Evolutionary conservation across 345 rosid species (phyloP).

Genomic region (Sonneratia caseolaris): DNA sequence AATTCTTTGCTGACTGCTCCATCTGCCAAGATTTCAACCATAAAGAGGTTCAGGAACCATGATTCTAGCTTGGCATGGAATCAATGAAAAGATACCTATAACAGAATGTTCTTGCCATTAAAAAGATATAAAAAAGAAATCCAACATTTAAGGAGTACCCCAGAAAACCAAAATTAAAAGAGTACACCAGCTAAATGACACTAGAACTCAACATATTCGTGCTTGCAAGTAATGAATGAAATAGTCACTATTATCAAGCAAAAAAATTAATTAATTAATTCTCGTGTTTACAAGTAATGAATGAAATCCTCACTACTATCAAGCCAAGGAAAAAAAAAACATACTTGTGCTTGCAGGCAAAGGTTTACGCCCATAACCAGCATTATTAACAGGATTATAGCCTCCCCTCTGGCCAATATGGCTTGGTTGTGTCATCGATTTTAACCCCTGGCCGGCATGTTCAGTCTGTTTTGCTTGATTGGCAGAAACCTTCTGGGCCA

Average conservation of each 20-base stretch:
- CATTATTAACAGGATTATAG: conserved; percentile 30
- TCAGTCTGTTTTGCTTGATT: conserved; percentile 35
- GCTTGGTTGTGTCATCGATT: conserved; percentile 17
- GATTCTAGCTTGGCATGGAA: neutral
- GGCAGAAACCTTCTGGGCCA: conserved; percentile 22
- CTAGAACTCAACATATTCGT: conserved; percentile 4
- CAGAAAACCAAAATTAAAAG: neutral
- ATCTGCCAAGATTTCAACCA: conserved; percentile 10
- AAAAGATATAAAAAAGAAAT: neutral
- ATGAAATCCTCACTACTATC: too few species aligned
- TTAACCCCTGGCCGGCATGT: conserved; percentile 9
- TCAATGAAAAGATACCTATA: too few species aligned
- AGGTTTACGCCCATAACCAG: conserved; percentile 10
- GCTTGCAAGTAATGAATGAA: conserved; percentile 3
- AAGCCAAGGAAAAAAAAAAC: too few species aligned
- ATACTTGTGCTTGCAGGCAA: conserved; percentile 9
- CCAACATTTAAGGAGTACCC: neutral
- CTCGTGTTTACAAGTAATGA: too few species aligned
- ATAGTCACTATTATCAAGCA: too few species aligned
- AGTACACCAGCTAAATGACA: neutral
- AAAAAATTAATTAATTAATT: too few species aligned
- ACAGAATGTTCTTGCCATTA: neutral
- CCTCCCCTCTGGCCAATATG: conserved; percentile 39
- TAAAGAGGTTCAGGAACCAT: neutral
- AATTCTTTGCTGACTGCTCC: conserved; percentile 37